Conservation (phyloP, 164 flowering plant genomes). For the Aristolochia californica region DNA sequence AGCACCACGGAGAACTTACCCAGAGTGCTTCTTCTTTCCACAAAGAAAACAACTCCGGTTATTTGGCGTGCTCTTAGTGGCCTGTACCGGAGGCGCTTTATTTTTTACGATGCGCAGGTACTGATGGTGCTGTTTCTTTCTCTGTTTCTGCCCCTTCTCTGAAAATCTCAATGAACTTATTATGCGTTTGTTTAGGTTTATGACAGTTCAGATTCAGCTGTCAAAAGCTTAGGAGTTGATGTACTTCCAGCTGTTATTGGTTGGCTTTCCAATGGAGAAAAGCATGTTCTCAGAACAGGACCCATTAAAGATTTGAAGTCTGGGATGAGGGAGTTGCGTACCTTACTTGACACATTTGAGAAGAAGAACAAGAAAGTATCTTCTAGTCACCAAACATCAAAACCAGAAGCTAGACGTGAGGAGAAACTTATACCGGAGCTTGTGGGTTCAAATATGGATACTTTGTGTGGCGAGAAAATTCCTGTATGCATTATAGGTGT, state of each 20-base stretch:
- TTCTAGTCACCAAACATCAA: slow-evolving; percentile 24
- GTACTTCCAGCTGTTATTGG: slow-evolving; percentile 87
- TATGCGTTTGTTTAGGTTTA: slow-evolving; percentile 33
- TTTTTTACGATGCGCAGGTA: slow-evolving; percentile 74
- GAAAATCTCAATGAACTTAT: background rate
- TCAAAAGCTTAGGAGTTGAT: slow-evolving; percentile 52
- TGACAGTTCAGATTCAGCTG: slow-evolving; percentile 50
- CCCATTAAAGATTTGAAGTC: slow-evolving; percentile 67
- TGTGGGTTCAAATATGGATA: slow-evolving; percentile 41
- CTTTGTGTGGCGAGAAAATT: slow-evolving; percentile 49
- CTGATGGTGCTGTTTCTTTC: background rate
- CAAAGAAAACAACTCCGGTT: slow-evolving; percentile 79
- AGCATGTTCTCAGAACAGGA: slow-evolving; percentile 54
- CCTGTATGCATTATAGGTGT: slow-evolving; percentile 84
- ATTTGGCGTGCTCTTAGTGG: slow-evolving; percentile 96
- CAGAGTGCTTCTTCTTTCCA: slow-evolving; percentile 69
- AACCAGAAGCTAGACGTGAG: slow-evolving; percentile 23
- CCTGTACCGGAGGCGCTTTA: slow-evolving; percentile 49
- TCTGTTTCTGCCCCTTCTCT: background rate
- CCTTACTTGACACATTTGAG: slow-evolving; percentile 55
- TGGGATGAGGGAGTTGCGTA: slow-evolving; percentile 55
- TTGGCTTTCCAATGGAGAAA: slow-evolving; percentile 81
- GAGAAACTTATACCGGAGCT: slow-evolving; percentile 41
- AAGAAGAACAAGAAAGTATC: slow-evolving; percentile 53
- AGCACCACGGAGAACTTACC: slow-evolving; percentile 30